Conservation (phyloP, 208 protist genomes). For the Acanthamoeba lugdunensis region DNA sequence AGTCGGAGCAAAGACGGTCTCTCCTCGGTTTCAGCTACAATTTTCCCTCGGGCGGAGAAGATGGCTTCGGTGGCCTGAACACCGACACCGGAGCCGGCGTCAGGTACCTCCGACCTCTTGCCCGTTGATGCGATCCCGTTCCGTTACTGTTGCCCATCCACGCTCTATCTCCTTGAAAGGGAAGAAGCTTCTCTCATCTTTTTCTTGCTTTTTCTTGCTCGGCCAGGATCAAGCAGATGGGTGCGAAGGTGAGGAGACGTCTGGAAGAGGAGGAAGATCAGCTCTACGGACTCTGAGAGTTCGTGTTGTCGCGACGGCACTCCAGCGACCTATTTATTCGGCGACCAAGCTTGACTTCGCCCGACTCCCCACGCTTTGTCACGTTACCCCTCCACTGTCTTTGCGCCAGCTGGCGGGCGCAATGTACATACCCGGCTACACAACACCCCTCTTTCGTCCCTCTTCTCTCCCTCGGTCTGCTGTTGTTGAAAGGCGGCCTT, state of each 20-base stretch:
- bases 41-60: neutral
- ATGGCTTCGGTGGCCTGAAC: neutral
- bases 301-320: neutral
- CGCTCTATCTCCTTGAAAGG: too few species aligned
- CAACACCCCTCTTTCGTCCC: neutral
- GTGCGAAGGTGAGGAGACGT: neutral
- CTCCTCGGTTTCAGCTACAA: constrained; percentile 49
- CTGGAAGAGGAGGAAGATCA: constrained; percentile 15
- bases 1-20: constrained; percentile 27
- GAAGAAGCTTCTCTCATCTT: neutral
- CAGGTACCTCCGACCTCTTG: neutral
- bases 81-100: neutral
- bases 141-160: neutral
- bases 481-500: too few species aligned
- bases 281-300: constrained; percentile 44
- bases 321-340: neutral
- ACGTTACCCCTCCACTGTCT: neutral
- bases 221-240: constrained; percentile 27
- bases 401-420: neutral
- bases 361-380: neutral
- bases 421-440: neutral
- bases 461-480: neutral
- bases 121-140: neutral
- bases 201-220: neutral
- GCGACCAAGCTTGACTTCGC: too few species aligned